Percentiles rank a stretch among this genome's conserved stretches.
Conservation (phyloP, 148 eudicot genomes). For the Dysphania ambrosioides region DNA sequence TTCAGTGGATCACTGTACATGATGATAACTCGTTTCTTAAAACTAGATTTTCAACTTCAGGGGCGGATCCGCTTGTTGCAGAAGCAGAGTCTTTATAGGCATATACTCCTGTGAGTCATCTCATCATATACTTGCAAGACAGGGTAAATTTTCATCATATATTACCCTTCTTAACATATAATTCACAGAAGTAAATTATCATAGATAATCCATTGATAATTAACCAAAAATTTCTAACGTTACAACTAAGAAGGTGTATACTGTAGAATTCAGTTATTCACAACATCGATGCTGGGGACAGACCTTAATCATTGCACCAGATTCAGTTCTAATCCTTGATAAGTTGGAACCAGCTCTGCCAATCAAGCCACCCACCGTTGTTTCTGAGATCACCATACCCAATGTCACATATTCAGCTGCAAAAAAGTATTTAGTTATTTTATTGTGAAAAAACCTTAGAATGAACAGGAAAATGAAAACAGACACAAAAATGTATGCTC, state of each 20-base stretch:
- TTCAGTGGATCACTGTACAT: too few species aligned
- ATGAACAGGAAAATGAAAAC: slow-evolving; percentile 20
- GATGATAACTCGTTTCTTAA: too few species aligned
- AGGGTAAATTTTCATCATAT: neutral
- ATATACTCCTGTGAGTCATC: too few species aligned
- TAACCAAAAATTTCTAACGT: neutral
- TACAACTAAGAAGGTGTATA: neutral
- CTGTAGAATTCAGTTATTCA: neutral
- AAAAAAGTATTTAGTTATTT: slow-evolving; percentile 36
- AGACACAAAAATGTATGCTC: slow-evolving; percentile 19
- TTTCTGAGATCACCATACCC: slow-evolving; percentile 72
- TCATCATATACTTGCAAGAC: too few species aligned
- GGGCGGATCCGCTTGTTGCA: too few species aligned
- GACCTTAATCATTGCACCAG: slow-evolving; percentile 94
- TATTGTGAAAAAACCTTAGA: slow-evolving; percentile 20
- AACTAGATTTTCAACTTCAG: too few species aligned
- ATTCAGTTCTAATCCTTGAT: slow-evolving; percentile 74
- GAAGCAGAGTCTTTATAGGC: too few species aligned
- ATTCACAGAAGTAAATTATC: neutral
- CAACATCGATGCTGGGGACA: slow-evolving; percentile 13
- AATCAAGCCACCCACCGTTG: slow-evolving; percentile 83
- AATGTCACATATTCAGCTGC: slow-evolving; percentile 76
- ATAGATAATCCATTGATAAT: neutral
- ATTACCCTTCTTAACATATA: neutral
- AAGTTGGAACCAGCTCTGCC: slow-evolving; percentile 88